Percentiles rank a stretch among this genome's conserved stretches.
phyloP scores from a whole-genome alignment of 139 green algal genomes.

The Micromonas commoda region DNA sequence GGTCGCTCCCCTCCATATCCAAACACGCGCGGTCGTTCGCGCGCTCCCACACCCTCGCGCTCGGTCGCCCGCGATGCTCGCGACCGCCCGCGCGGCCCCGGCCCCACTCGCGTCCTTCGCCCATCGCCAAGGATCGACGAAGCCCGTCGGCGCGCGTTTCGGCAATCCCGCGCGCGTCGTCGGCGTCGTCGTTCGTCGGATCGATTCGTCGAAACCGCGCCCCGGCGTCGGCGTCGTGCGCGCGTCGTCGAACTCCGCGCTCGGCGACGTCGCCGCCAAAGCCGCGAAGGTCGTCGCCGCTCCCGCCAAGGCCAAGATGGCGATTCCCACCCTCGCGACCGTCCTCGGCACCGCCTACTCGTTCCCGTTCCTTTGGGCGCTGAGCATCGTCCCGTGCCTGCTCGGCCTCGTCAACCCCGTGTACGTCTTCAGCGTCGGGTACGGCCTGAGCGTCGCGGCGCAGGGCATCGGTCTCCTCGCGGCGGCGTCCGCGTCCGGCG shows the following conservation, averaged over 20 bases:
- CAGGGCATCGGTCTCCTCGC: neutral
- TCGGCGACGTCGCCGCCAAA: neutral
- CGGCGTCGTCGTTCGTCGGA: too few relatives aligned
- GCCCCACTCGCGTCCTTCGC: too few relatives aligned
- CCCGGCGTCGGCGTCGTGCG: too few relatives aligned
- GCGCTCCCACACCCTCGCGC: too few relatives aligned
- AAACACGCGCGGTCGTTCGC: too few relatives aligned
- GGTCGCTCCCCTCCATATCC: too few relatives aligned
- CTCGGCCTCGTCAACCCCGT: conserved; percentile 23
- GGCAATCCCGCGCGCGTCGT: too few relatives aligned
- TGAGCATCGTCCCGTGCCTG: neutral
- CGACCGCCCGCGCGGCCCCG: too few relatives aligned
- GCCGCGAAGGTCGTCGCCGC: neutral
- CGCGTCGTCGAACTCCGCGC: neutral
- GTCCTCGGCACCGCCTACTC: neutral
- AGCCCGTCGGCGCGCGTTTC: too few relatives aligned
- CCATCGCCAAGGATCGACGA: too few relatives aligned
- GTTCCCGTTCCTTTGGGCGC: conserved; percentile 4
- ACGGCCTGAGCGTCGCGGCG: conserved; percentile 14
- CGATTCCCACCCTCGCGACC: neutral
- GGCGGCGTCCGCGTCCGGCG: neutral
- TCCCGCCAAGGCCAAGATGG: neutral
- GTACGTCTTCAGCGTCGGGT: conserved; percentile 26
- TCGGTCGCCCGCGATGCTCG: too few relatives aligned
- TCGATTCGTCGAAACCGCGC: too few relatives aligned